Percentiles rank a stretch among this genome's conserved stretches.
phyloP scores from a whole-genome alignment of 345 rosid genomes.

The Camelina sativa region DNA sequence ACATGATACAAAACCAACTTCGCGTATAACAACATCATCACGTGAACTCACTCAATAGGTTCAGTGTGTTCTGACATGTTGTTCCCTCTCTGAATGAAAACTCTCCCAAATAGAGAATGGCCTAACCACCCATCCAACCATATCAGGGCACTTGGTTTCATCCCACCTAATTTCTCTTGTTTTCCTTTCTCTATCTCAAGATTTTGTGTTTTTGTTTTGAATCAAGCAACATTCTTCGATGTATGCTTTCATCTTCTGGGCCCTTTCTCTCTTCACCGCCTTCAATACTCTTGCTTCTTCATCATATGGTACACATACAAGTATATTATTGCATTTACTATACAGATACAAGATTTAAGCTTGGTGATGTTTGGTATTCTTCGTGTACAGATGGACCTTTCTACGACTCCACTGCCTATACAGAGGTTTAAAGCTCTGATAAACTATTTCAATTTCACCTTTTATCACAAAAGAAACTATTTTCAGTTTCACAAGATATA shows the following conservation, averaged over 20 bases:
- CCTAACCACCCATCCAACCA: constrained; percentile 19
- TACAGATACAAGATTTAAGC: background rate
- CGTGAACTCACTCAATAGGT: constrained; percentile 41
- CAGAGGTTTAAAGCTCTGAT: constrained; percentile 52
- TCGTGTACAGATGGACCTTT: constrained; percentile 55
- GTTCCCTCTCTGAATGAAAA: constrained; percentile 21
- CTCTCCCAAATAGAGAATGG: constrained; percentile 33
- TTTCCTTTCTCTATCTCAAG: constrained; percentile 19
- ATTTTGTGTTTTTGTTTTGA: constrained; percentile 28
- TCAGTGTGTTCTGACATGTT: constrained; percentile 30
- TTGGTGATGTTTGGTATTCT: constrained; percentile 10
- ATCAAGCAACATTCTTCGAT: constrained; percentile 37
- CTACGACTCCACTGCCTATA: constrained; percentile 76
- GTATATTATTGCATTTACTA: background rate
- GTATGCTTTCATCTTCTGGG: constrained; percentile 31
- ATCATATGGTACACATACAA: constrained; percentile 49
- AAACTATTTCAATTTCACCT: background rate
- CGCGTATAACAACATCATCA: constrained; percentile 34
- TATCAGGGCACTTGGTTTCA: constrained; percentile 12
- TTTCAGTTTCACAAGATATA: background rate
- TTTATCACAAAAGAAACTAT: no score
- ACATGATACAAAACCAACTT: constrained; percentile 20
- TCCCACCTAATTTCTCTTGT: constrained; percentile 1
- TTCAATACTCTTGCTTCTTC: constrained; percentile 40
- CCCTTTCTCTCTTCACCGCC: constrained; percentile 39